Percentiles rank a stretch among this genome's conserved stretches.
These are phyloP conservation scores for Millerozyma acaciae DNA, from an alignment of 805 yeast genomes.

Conservation along the genomic window DNA sequence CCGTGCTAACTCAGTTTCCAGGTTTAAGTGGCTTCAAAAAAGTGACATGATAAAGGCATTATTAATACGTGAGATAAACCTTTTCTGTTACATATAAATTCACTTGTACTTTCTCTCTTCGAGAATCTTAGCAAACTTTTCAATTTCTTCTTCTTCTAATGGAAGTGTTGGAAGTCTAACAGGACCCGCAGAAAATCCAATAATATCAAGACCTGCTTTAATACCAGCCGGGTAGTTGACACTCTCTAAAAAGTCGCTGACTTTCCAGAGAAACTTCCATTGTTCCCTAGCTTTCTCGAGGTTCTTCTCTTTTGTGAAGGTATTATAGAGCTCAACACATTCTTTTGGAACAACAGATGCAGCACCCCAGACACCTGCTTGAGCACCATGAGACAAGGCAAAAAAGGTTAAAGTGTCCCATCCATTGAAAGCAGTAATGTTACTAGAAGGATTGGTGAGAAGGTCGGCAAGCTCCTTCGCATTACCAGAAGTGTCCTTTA, in stretches of 20 bases:
- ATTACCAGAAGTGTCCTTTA: conserved; percentile 12
- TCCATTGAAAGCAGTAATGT: conserved; percentile 10
- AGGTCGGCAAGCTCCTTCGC: conserved; percentile 9
- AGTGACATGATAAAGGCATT: too few relatives aligned
- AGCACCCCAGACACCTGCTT: conserved; percentile 12
- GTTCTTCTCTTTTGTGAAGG: conserved; percentile 4
- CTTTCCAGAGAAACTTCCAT: conserved; percentile 13
- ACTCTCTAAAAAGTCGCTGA: conserved; percentile 11
- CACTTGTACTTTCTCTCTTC: conserved; percentile 10
- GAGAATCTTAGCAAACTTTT: conserved; percentile 8
- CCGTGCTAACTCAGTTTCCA: too few relatives aligned
- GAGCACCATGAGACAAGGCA: conserved; percentile 11
- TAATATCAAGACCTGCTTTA: conserved; percentile 11
- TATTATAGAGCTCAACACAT: conserved; percentile 11
- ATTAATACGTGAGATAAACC: too few relatives aligned
- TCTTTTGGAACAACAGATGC: conserved; percentile 13
- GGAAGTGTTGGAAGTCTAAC: conserved; percentile 12
- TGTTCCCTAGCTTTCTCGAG: conserved; percentile 11
- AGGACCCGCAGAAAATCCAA: conserved; percentile 12
- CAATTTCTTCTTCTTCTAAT: conserved; percentile 8
- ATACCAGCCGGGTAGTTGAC: conserved; percentile 13
- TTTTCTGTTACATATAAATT: background rate
- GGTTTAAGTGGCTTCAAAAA: too few relatives aligned
- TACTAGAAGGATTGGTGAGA: conserved; percentile 8
- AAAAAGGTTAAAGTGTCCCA: conserved; percentile 13